Percentiles rank a stretch among this genome's conserved stretches.
Conservation (phyloP, 139 green algal species). For the Coelastrella sp. region DNA sequence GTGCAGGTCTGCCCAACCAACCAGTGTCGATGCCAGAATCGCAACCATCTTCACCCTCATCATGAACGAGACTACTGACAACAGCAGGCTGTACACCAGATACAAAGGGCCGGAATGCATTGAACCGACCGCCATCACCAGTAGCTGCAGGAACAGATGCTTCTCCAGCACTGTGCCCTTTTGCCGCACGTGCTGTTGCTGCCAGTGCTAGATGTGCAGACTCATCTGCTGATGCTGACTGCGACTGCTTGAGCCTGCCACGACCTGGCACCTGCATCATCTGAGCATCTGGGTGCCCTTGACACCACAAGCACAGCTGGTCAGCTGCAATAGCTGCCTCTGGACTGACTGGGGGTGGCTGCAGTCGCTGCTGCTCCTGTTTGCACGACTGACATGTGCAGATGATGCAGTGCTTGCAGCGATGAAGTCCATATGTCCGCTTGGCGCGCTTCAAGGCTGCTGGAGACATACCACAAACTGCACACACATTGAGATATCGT, state of each 20-base stretch:
- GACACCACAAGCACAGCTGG: conserved; percentile 1
- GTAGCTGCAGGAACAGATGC: not conserved
- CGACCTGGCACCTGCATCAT: not conserved
- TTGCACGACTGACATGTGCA: not conserved
- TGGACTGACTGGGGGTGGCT: not conserved
- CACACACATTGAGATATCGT: conserved; percentile 3
- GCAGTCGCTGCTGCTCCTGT: not conserved
- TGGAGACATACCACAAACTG: not conserved
- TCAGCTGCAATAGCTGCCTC: not conserved
- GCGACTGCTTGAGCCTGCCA: not conserved
- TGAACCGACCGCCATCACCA: not conserved
- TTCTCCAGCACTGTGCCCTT: too few relatives aligned
- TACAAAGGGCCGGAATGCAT: too few relatives aligned
- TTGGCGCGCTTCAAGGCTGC: not conserved
- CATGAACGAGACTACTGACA: not conserved
- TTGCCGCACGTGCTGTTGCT: too few relatives aligned
- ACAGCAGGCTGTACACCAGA: too few relatives aligned
- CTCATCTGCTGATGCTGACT: not conserved
- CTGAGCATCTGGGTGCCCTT: not conserved
- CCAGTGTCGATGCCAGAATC: not conserved
- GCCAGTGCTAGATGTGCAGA: too few relatives aligned
- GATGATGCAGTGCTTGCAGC: conserved; percentile 10
- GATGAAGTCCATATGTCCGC: not conserved
- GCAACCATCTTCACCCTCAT: not conserved
- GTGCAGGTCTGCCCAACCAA: too few relatives aligned